phyloP scores from a whole-genome alignment of 2,329 filamentous ascomycete genomes.

The Hymenoscyphus linearis region DNA sequence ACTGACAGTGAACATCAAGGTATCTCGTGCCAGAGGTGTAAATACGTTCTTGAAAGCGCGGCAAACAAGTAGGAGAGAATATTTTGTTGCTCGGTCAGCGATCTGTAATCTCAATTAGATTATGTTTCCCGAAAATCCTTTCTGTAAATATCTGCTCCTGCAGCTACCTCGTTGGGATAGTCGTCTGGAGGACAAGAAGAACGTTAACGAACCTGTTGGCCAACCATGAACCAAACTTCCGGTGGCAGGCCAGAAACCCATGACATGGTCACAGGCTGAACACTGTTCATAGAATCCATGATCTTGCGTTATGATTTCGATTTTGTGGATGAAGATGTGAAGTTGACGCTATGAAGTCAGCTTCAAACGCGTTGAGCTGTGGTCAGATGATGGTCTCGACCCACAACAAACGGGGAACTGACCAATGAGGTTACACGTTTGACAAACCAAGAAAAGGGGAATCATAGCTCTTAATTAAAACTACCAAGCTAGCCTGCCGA shows the following conservation, averaged over 20 bases:
- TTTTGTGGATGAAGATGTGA: background rate
- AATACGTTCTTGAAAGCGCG: slow-evolving; percentile 2
- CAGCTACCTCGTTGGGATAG: background rate
- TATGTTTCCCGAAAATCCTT: background rate
- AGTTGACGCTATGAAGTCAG: background rate
- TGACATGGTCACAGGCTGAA: background rate
- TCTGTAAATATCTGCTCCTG: background rate
- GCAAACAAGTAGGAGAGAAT: slow-evolving; percentile 32
- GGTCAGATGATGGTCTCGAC: background rate
- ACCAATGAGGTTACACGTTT: too few relatives aligned
- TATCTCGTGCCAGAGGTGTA: background rate
- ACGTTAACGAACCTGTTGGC: slow-evolving; percentile 1
- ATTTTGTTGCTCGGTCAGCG: slow-evolving; percentile 4
- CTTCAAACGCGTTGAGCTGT: background rate
- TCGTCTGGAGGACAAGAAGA: background rate
- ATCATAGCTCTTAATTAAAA: too few relatives aligned
- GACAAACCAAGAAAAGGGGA: too few relatives aligned
- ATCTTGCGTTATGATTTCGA: background rate
- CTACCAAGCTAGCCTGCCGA: too few relatives aligned
- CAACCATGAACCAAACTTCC: slow-evolving; percentile 4
- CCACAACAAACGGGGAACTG: too few relatives aligned
- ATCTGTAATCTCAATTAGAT: slow-evolving; percentile 6
- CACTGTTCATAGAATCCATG: background rate
- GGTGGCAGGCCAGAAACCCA: slow-evolving; percentile 4
- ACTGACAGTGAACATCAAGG: background rate